Evolutionary conservation across 257 asterid genomes (phyloP), one percentile per base, ranked within the genome.

Genomic region (Nicotiana otophora): DNA sequence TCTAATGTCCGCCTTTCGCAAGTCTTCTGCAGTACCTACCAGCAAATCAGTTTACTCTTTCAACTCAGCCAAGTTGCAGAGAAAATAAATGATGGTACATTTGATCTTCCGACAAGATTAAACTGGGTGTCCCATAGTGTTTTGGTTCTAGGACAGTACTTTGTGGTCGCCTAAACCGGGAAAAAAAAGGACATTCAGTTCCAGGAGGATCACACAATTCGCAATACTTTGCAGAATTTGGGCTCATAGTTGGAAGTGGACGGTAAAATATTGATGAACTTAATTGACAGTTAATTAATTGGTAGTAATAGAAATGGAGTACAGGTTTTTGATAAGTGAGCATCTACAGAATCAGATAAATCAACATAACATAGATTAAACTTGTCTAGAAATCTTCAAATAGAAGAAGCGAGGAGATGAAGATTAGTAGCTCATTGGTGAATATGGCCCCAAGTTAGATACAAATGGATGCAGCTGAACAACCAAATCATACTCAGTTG

Each of bases 191-290:
- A 23, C 75, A 14, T 23, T 75, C 63, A 51, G 80, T 26, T 46
- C 26, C 23, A 15, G 42, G 80, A 74, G 26, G 80, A 74, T 5
- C 3, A 17, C 39, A 26, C 5, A 74, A 26, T 74, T 48, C 28
- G 8, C 80, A 74, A 51, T 74, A 51, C 16, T 39, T 75, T 51
- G 46, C 80, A 51, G 16, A 16, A 51, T 26, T 51, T 75, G 80
- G 80, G 28, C 26, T 39, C 63, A 75, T 51, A 75, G 62, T 75
- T 48, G 63, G 64, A 75, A 51, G 80, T 51, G 63, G 64, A 75
- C 1, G 14, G 62, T 46, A 15, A 48, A 48, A 48, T 23, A 33
- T 26, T 26, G 7, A 14, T 12, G 42, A 48, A 26, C 80, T 5
- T 30, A 48, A 26, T 23, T 20, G 60, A 51, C 42, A 51, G 15